Evolutionary conservation across 2,329 filamentous ascomycete species (phyloP).

Genomic region (Pseudopyrenochaeta lycopersici): DNA sequence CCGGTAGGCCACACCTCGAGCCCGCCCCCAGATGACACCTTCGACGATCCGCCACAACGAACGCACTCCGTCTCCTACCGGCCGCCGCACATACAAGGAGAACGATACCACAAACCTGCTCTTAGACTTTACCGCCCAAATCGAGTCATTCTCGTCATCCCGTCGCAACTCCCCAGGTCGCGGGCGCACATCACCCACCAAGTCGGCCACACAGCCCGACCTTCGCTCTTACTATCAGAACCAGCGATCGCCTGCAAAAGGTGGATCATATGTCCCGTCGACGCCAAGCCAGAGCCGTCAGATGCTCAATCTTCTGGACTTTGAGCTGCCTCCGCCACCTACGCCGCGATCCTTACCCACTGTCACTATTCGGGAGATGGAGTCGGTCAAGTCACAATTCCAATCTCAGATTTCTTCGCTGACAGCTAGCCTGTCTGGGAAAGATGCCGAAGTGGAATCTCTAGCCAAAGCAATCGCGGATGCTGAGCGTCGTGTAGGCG

Average conservation of each 20-base stretch:
- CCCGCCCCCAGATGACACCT: slow-evolving; percentile 57
- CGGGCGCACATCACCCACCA: slow-evolving; percentile 60
- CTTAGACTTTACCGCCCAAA: slow-evolving; percentile 86
- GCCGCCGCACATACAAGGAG: slow-evolving; percentile 59
- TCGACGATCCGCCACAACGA: slow-evolving; percentile 56
- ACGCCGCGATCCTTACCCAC: slow-evolving; percentile 91
- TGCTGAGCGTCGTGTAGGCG: slow-evolving; percentile 89
- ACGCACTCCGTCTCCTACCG: slow-evolving; percentile 61
- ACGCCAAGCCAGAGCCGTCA: slow-evolving; percentile 44
- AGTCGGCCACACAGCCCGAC: slow-evolving; percentile 63
- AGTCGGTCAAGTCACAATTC: slow-evolving; percentile 89
- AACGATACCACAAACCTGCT: slow-evolving; percentile 79
- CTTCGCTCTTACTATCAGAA: slow-evolving; percentile 43
- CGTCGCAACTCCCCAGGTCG: slow-evolving; percentile 49
- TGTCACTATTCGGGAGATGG: slow-evolving; percentile 89
- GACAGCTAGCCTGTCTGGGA: slow-evolving; percentile 88
- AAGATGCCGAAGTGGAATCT: slow-evolving; percentile 88
- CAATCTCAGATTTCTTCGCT: slow-evolving; percentile 94
- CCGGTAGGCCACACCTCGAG: slow-evolving; percentile 45
- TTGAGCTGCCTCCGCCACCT: slow-evolving; percentile 91
- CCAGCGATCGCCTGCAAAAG: slow-evolving; percentile 45
- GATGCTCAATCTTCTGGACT: slow-evolving; percentile 68
- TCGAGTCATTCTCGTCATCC: slow-evolving; percentile 62
- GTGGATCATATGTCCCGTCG: slow-evolving; percentile 33
- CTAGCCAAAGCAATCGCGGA: slow-evolving; percentile 88